A percentile compares a stretch with the other conserved stretches of the same genome.
These are phyloP conservation scores for Arthrobotrys sinensis DNA, from an alignment of 2,329 filamentous ascomycete genomes.

Conservation along the genomic window DNA sequence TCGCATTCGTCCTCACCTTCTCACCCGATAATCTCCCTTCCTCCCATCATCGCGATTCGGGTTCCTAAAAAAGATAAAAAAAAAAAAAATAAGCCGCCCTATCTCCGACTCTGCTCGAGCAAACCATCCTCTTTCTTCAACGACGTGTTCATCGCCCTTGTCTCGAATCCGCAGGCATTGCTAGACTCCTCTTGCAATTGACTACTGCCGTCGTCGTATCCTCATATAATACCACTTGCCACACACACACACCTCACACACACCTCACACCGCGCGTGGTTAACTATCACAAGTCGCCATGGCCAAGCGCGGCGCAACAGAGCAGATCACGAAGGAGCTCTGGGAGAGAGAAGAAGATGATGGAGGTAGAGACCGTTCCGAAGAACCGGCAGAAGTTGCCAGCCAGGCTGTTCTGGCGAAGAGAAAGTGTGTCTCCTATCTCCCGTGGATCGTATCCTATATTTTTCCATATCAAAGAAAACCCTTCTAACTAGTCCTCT, in stretches of 20 bases:
- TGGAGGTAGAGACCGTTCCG: slow-evolving; percentile 50
- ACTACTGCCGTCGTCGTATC: not conserved
- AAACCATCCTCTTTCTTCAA: not conserved
- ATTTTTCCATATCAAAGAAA: not conserved
- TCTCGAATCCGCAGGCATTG: not conserved
- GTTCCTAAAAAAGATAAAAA: no score
- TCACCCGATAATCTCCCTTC: not conserved
- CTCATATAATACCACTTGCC: not conserved
- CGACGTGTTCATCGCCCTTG: not conserved
- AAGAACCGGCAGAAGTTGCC: slow-evolving; percentile 52
- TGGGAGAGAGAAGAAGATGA: slow-evolving; percentile 57
- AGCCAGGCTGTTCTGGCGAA: slow-evolving; percentile 46
- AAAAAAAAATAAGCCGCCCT: not conserved
- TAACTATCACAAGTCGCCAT: slow-evolving; percentile 7
- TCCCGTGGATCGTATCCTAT: not conserved
- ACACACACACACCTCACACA: no score
- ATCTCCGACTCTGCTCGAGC: not conserved
- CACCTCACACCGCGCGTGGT: not conserved
- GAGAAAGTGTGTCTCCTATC: slow-evolving; percentile 43
- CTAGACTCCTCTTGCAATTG: not conserved
- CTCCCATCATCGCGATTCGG: not conserved
- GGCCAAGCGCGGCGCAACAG: slow-evolving; percentile 58
- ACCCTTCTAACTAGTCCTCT: not conserved
- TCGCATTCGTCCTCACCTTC: not conserved
- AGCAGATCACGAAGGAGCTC: slow-evolving; percentile 60